Evolutionary conservation across 2,329 filamentous ascomycete species (phyloP).

Genomic region (Cladobotryum mycophilum): DNA sequence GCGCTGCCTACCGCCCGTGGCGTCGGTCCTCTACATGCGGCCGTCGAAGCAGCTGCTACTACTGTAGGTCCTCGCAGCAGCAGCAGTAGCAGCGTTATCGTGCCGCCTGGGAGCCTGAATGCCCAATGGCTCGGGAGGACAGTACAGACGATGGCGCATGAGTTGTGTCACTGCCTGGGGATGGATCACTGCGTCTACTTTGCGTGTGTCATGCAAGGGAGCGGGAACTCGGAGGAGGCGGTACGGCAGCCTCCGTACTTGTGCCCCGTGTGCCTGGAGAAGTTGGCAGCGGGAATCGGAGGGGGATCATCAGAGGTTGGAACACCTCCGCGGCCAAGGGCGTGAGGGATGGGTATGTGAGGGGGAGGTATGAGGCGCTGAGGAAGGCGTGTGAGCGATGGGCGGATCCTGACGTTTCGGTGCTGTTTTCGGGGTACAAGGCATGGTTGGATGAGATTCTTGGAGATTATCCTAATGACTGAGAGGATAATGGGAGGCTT

Average conservation of each 20-base stretch:
- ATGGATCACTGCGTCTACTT: conserved; percentile 61
- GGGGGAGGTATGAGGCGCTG: conserved; percentile 7
- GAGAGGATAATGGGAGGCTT: too few species aligned
- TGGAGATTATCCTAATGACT: not conserved
- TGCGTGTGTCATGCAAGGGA: conserved; percentile 59
- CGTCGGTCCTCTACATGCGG: conserved; percentile 10
- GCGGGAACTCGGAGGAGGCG: conserved; percentile 51
- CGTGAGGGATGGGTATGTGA: conserved; percentile 3
- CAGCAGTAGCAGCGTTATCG: conserved; percentile 15
- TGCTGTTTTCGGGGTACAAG: conserved; percentile 9
- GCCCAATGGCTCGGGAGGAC: conserved; percentile 53
- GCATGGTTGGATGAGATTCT: conserved; percentile 8
- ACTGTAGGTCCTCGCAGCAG: conserved; percentile 16
- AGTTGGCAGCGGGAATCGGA: conserved; percentile 31
- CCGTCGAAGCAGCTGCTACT: conserved; percentile 32
- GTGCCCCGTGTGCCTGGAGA: conserved; percentile 53
- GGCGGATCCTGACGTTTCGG: not conserved
- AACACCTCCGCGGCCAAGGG: not conserved
- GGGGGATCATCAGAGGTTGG: conserved; percentile 3
- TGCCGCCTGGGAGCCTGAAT: conserved; percentile 20
- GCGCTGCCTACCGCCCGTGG: not conserved
- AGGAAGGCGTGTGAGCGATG: conserved; percentile 3
- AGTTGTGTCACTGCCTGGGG: conserved; percentile 62
- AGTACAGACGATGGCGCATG: conserved; percentile 55
- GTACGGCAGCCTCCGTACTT: conserved; percentile 56